Evolutionary conservation across 345 rosid species (phyloP).

Genomic region (Eucalyptus sideroxylon): DNA sequence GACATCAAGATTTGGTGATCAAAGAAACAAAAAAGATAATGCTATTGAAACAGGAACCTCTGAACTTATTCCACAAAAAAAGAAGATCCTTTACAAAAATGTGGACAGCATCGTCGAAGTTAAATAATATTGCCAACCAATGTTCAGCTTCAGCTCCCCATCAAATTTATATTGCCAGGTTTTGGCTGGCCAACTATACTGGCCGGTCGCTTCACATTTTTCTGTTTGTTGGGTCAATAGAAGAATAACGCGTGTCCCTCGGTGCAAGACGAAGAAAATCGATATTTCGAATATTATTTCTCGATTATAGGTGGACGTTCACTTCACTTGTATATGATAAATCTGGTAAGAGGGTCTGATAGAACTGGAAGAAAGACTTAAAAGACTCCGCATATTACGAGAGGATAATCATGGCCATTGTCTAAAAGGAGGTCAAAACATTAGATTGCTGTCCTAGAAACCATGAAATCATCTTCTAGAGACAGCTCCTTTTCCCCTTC

Average conservation of each 20-base stretch:
- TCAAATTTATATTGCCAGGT: neutral
- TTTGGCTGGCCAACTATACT: neutral
- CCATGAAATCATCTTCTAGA: neutral
- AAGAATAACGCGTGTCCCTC: neutral
- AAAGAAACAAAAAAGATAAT: neutral
- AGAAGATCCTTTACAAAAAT: neutral
- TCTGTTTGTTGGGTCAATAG: neutral
- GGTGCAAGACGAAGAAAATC: neutral
- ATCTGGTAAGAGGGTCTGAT: neutral
- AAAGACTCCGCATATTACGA: neutral
- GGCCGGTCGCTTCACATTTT: conserved; percentile 1
- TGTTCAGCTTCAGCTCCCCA: neutral
- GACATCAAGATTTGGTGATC: neutral
- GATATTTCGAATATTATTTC: neutral
- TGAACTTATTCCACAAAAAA: neutral
- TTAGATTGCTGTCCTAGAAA: neutral
- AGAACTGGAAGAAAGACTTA: neutral
- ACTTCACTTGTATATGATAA: neutral
- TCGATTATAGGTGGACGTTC: neutral
- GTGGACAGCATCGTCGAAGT: neutral
- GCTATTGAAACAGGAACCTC: neutral
- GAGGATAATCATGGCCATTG: neutral
- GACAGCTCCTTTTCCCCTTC: neutral
- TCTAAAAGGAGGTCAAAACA: neutral
- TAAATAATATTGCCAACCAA: neutral